These are phyloP conservation scores for Boletus speciosus DNA, from an alignment of 768 basidiomycete species.

Conservation along the genomic window DNA sequence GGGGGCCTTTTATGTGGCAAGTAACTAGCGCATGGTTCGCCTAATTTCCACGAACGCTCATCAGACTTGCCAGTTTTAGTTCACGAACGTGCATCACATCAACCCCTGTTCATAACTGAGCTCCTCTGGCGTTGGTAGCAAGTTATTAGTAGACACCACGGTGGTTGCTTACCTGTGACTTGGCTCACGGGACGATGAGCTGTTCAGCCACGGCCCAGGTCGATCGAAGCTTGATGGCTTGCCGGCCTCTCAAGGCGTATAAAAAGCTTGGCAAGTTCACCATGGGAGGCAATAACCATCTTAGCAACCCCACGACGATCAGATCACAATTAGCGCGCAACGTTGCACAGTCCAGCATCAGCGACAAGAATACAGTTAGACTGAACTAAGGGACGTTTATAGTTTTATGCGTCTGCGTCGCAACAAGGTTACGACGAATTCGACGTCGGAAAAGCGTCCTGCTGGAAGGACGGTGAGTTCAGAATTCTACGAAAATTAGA, in stretches of 20 bases:
- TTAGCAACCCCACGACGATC: slow-evolving; percentile 9
- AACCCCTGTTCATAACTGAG: background rate
- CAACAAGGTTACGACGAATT: background rate
- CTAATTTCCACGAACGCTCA: slow-evolving; percentile 8
- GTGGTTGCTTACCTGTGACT: background rate
- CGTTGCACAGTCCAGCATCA: background rate
- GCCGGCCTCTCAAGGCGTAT: background rate
- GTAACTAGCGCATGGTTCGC: background rate
- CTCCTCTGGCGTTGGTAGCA: background rate
- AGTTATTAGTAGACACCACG: too few species aligned
- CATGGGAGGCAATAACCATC: slow-evolving; percentile 5
- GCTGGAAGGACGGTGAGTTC: background rate
- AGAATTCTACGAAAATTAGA: slow-evolving; percentile 2
- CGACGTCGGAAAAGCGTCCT: background rate
- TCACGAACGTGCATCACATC: slow-evolving; percentile 23
- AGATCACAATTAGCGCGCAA: background rate
- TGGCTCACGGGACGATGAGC: too few species aligned
- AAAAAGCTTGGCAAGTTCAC: background rate
- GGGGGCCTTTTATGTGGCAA: slow-evolving; percentile 7
- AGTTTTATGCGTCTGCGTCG: slow-evolving; percentile 2
- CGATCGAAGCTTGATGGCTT: too few species aligned
- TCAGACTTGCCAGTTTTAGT: background rate
- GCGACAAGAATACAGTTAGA: slow-evolving; percentile 12
- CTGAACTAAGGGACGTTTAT: slow-evolving; percentile 5
- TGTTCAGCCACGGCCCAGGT: too few species aligned